Evolutionary conservation across 345 rosid species (phyloP).

Genomic region (Eutrema japonicum): DNA sequence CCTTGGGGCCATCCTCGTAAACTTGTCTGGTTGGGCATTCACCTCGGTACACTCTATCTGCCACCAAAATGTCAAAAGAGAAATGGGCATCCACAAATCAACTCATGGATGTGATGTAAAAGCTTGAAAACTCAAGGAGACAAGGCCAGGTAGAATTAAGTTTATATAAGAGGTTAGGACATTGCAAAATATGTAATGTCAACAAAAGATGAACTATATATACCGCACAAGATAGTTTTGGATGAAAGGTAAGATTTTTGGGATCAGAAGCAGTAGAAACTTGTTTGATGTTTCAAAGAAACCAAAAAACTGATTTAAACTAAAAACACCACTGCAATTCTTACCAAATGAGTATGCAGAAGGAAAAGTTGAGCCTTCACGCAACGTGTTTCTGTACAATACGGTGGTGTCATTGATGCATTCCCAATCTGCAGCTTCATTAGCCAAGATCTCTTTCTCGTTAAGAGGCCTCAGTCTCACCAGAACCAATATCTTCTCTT

Average conservation of each 20-base stretch:
- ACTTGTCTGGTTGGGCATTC: conserved; percentile 79
- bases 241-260: conserved; percentile 56
- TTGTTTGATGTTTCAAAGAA: conserved; percentile 40
- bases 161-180: not conserved
- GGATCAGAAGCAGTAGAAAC: conserved; percentile 54
- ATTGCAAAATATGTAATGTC: not conserved
- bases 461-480: conserved; percentile 95
- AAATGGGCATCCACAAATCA: conserved; percentile 26
- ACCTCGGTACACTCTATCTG: conserved; percentile 94
- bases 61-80: conserved; percentile 30
- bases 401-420: conserved; percentile 86
- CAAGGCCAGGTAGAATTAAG: not conserved
- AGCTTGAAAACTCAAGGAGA: not conserved
- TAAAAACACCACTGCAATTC: conserved; percentile 14
- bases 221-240: conserved; percentile 47
- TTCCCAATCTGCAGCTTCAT: conserved; percentile 95
- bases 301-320: not conserved
- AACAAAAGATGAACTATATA: conserved; percentile 25
- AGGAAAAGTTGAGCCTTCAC: conserved; percentile 95
- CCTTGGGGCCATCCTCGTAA: conserved; percentile 81
- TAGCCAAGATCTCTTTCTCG: conserved; percentile 73
- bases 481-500: conserved; percentile 89
- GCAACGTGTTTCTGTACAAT: conserved; percentile 86
- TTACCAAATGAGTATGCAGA: conserved; percentile 89
- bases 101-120: conserved; percentile 7